Evolutionary conservation across 2,329 filamentous ascomycete species (phyloP).

Genomic region (Byssothecium circinans): DNA sequence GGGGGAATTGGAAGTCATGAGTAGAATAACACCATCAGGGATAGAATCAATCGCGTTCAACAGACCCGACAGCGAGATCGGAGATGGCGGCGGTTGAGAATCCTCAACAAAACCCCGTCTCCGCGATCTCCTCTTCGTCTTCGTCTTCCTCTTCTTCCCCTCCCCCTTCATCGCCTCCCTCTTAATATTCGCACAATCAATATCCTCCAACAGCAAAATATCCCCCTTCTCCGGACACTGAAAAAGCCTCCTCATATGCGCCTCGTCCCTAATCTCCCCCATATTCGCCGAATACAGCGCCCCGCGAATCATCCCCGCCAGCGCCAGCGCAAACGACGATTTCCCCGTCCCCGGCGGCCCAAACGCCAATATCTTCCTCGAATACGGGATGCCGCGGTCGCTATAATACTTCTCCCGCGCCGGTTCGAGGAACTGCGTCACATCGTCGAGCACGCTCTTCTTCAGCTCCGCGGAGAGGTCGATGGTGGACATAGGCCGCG

Average conservation of each 20-base stretch:
- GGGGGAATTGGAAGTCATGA: slow-evolving; percentile 33
- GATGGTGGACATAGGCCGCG: slow-evolving; percentile 5
- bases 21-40: slow-evolving; percentile 15
- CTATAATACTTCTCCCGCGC: slow-evolving; percentile 70
- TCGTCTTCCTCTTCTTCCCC: not conserved
- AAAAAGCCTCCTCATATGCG: slow-evolving; percentile 78
- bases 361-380: slow-evolving; percentile 81
- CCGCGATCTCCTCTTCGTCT: not conserved
- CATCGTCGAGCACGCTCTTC: slow-evolving; percentile 4
- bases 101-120: not conserved
- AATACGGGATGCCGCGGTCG: slow-evolving; percentile 83
- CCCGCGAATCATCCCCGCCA: slow-evolving; percentile 83
- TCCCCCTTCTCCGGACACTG: slow-evolving; percentile 77
- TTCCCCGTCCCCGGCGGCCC: slow-evolving; percentile 86
- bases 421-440: slow-evolving; percentile 1
- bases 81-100: slow-evolving; percentile 76
- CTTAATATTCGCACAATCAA: slow-evolving; percentile 82
- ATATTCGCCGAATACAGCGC: slow-evolving; percentile 85
- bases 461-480: slow-evolving; percentile 5
- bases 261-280: slow-evolving; percentile 74
- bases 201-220: slow-evolving; percentile 79
- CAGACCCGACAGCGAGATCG: slow-evolving; percentile 86
- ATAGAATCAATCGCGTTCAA: slow-evolving; percentile 61
- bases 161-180: slow-evolving; percentile 65
- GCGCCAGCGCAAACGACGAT: slow-evolving; percentile 86